Evolutionary conservation across 352 stramenopile genomes (phyloP).

Genomic region (Phytophthora agathidicida): DNA sequence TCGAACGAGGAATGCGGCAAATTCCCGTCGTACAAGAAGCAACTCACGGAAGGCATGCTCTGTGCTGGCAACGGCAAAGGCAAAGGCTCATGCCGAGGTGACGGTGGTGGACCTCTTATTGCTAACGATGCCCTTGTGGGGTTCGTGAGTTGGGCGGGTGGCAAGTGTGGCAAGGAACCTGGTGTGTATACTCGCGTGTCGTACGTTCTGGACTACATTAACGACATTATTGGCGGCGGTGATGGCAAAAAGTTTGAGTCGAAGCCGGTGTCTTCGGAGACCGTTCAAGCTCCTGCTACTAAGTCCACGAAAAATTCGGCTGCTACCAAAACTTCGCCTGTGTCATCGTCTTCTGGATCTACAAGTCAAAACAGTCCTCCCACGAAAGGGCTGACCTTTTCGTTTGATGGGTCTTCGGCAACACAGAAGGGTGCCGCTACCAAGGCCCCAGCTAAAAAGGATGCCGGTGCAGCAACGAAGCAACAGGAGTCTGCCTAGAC

Average conservation of each 20-base stretch:
- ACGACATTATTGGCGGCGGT: constrained; percentile 39
- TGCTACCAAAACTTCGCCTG: constrained; percentile 2
- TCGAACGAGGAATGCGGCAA: constrained; percentile 54
- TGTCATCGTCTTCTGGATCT: constrained; percentile 1
- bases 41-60: constrained; percentile 63
- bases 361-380: constrained; percentile 7
- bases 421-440: background rate
- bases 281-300: background rate
- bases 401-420: constrained; percentile 21
- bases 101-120: constrained; percentile 66
- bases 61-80: constrained; percentile 54
- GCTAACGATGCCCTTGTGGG: constrained; percentile 51
- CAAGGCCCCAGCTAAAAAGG: background rate
- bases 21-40: constrained; percentile 46
- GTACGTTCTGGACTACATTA: constrained; percentile 55
- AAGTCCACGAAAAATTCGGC: constrained; percentile 5
- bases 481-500: constrained; percentile 9
- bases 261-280: background rate
- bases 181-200: constrained; percentile 66
- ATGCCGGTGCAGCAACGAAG: background rate
- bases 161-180: constrained; percentile 48
- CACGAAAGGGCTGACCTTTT: constrained; percentile 19
- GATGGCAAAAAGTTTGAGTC: constrained; percentile 18
- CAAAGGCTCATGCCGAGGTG: constrained; percentile 65
- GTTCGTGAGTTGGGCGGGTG: constrained; percentile 62